A percentile compares a stretch with the other conserved stretches of the same genome.
phyloP scores from a whole-genome alignment of 2,329 filamentous ascomycete genomes.

The Dactylellina drechsleri region DNA sequence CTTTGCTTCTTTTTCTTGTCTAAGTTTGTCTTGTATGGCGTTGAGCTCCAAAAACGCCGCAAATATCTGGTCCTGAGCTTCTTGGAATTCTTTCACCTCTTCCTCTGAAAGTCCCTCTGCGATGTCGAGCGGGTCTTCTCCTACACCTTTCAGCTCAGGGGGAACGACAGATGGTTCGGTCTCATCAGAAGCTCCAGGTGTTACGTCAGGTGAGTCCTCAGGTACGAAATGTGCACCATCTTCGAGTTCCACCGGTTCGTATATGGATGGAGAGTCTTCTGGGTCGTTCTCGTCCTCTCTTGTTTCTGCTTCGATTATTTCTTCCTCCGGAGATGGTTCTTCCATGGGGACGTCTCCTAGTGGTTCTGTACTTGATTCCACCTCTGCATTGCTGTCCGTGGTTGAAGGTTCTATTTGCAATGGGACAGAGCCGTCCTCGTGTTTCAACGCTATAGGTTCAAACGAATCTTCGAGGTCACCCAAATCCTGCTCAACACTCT shows the following conservation, averaged over 20 bases:
- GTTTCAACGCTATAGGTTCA: constrained; percentile 12
- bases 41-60: constrained; percentile 45
- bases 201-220: constrained; percentile 22
- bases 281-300: constrained; percentile 32
- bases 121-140: constrained; percentile 37
- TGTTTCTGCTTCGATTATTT: constrained; percentile 23
- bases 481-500: background rate
- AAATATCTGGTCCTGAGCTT: constrained; percentile 52
- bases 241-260: constrained; percentile 37
- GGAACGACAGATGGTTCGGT: constrained; percentile 13
- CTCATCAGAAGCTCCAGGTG: background rate
- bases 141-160: constrained; percentile 20
- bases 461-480: constrained; percentile 16
- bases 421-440: background rate
- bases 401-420: background rate
- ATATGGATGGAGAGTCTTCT: background rate
- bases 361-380: constrained; percentile 14
- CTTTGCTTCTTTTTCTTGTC: constrained; percentile 17
- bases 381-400: background rate
- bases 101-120: constrained; percentile 50
- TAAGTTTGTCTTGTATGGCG: constrained; percentile 40
- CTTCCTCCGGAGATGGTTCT: constrained; percentile 25
- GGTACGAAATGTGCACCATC: constrained; percentile 48
- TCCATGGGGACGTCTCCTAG: constrained; percentile 3
- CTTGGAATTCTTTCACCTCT: constrained; percentile 48